A percentile compares a stretch with the other conserved stretches of the same genome.
phyloP scores from a whole-genome alignment of 1,139 yeast genomes.

The Magnusiomyces magnusii region DNA sequence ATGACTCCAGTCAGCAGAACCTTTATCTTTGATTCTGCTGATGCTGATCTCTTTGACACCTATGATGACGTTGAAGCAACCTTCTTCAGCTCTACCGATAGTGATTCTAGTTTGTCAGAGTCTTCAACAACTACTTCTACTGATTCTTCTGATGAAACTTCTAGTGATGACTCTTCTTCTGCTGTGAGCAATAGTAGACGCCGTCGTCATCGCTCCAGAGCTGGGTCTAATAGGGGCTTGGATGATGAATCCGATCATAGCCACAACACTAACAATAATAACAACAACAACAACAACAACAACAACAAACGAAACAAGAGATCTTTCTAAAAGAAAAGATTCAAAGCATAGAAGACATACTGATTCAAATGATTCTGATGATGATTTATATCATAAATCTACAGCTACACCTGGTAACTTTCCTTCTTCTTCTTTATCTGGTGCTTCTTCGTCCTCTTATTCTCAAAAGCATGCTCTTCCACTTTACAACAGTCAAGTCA shows the following conservation, averaged over 20 bases:
- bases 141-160: neutral
- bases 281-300: neutral
- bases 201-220: neutral
- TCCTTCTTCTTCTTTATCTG: neutral
- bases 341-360: no score
- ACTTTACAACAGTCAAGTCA: neutral
- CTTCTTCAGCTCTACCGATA: constrained; percentile 5
- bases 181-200: neutral
- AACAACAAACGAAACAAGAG: no score
- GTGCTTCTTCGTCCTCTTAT: neutral
- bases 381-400: constrained; percentile 6
- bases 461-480: neutral
- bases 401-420: neutral
- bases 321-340: neutral
- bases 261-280: neutral
- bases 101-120: constrained; percentile 7
- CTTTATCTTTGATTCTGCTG: constrained; percentile 17
- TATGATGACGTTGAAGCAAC: constrained; percentile 12
- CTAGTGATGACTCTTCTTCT: neutral
- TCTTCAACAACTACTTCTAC: constrained; percentile 10
- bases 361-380: neutral
- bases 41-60: constrained; percentile 13
- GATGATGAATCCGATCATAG: neutral
- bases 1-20: constrained; percentile 11
- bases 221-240: neutral